phyloP scores from a whole-genome alignment of 1,139 yeast genomes.

The Saccharomyces uvarum region DNA sequence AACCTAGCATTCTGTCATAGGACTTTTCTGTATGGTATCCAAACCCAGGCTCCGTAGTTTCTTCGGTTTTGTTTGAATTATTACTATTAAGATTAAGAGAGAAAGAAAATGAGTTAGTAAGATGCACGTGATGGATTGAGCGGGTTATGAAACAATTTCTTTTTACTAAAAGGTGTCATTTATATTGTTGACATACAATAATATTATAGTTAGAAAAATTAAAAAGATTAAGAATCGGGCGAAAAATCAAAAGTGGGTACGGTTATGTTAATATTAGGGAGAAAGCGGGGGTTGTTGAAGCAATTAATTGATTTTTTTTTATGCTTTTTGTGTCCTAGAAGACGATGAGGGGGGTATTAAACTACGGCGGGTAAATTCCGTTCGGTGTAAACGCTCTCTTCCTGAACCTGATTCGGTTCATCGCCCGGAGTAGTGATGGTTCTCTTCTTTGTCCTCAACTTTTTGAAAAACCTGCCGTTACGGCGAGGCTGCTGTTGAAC shows the following conservation, averaged over 20 bases:
- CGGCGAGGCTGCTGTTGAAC: background rate
- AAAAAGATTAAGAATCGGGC: background rate
- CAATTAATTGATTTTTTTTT: background rate
- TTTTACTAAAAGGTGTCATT: background rate
- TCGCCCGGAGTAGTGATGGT: background rate
- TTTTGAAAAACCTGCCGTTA: background rate
- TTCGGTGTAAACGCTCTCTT: background rate
- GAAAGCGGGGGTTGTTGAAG: background rate
- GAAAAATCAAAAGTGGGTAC: background rate
- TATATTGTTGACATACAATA: background rate
- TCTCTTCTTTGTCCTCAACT: background rate
- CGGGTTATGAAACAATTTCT: background rate
- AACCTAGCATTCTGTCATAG: slow-evolving; percentile 11
- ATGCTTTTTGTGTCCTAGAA: background rate
- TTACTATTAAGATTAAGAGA: background rate
- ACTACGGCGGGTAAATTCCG: background rate
- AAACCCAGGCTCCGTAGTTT: slow-evolving; percentile 2
- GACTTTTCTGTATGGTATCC: slow-evolving; percentile 8
- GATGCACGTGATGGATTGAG: background rate
- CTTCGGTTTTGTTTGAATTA: background rate
- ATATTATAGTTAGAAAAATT: background rate
- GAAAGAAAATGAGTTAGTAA: background rate
- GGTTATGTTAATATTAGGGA: background rate
- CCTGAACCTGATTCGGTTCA: background rate
- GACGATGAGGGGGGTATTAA: background rate